A percentile compares a stretch with the other conserved stretches of the same genome.
These are phyloP conservation scores for Toxoplasma gondii DNA, from an alignment of 169 alveolate species.

Conservation along the genomic window DNA sequence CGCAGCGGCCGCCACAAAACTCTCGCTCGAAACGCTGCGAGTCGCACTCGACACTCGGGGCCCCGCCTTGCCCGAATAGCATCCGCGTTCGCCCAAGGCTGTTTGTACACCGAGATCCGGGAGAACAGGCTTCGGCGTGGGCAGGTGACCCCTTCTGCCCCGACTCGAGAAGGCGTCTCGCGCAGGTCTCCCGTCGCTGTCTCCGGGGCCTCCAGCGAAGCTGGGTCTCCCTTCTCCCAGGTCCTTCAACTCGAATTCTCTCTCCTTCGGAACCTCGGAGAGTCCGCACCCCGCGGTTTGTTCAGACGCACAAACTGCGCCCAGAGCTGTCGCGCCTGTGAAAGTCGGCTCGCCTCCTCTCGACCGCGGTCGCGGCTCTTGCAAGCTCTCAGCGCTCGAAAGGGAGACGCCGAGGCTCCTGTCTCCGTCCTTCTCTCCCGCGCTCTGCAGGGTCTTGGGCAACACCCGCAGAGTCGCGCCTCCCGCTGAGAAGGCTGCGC, in stretches of 20 bases:
- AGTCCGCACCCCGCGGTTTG: background rate
- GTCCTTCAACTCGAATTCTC: background rate
- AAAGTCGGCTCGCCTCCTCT: slow-evolving; percentile 20
- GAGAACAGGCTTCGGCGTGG: background rate
- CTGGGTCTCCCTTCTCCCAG: background rate
- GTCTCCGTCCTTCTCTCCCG: background rate
- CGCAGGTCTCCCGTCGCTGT: background rate
- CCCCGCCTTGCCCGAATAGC: background rate
- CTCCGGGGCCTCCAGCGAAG: background rate
- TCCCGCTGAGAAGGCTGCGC: too few relatives aligned
- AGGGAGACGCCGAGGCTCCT: background rate
- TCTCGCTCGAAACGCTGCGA: background rate
- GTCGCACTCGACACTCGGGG: background rate
- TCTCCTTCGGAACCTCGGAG: background rate
- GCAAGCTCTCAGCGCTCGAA: background rate
- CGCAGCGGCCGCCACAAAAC: too few relatives aligned
- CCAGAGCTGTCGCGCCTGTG: background rate
- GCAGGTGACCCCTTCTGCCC: background rate
- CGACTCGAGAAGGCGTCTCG: background rate
- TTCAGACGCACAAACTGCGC: background rate
- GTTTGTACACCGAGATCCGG: background rate
- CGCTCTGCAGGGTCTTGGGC: background rate
- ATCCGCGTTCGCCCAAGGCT: background rate
- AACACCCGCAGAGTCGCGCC: background rate
- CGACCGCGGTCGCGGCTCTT: slow-evolving; percentile 30